These are phyloP conservation scores for Trametes sanguinea DNA, from an alignment of 768 basidiomycete genomes.

Conservation along the genomic window DNA sequence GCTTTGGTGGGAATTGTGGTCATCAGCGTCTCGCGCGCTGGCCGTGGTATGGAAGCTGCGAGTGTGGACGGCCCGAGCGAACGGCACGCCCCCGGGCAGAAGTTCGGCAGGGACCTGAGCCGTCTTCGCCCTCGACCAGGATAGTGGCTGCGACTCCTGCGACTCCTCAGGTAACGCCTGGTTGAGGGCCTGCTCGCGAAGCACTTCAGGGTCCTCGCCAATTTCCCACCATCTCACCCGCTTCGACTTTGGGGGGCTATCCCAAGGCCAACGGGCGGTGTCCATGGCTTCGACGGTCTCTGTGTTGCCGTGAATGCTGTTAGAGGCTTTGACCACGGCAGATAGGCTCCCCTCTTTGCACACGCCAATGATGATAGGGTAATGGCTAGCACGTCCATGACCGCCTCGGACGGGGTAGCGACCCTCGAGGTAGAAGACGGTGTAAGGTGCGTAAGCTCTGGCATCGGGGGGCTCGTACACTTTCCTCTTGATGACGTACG, in stretches of 20 bases:
- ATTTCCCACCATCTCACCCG: conserved; percentile 35
- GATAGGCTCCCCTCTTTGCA: conserved; percentile 38
- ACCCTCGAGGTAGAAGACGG: conserved; percentile 42
- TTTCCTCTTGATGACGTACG: conserved; percentile 30
- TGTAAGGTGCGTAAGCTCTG: conserved; percentile 41
- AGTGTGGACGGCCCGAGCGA: not conserved
- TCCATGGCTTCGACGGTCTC: conserved; percentile 35
- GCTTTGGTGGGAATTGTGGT: conserved; percentile 15
- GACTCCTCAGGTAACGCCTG: too few species aligned
- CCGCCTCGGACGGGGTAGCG: conserved; percentile 35
- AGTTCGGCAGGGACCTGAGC: conserved; percentile 4
- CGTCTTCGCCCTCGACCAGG: not conserved
- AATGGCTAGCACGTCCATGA: conserved; percentile 34
- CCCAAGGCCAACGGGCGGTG: conserved; percentile 43
- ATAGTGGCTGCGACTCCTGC: not conserved
- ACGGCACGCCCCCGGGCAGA: conserved; percentile 2
- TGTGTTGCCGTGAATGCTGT: conserved; percentile 29
- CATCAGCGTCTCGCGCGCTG: conserved; percentile 2
- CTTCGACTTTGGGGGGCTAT: not conserved
- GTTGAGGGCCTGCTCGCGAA: conserved; percentile 12
- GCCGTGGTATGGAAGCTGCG: conserved; percentile 24
- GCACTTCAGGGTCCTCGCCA: conserved; percentile 26
- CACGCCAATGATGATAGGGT: conserved; percentile 37
- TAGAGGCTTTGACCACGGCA: conserved; percentile 34
- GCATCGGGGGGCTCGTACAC: conserved; percentile 34